These are phyloP conservation scores for Lepidium sativum DNA, from an alignment of 345 rosid genomes.

Conservation along the genomic window DNA sequence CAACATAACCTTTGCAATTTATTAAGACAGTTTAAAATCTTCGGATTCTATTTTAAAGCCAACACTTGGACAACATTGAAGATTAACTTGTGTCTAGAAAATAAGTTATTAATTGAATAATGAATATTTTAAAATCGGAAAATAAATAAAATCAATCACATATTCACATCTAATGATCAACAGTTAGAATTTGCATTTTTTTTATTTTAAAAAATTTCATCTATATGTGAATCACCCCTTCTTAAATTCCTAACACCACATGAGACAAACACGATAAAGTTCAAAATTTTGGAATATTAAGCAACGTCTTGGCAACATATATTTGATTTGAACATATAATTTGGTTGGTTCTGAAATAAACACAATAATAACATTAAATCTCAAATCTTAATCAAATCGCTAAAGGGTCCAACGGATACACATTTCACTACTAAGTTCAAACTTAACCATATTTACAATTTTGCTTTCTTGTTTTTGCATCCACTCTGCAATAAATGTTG, in stretches of 20 bases:
- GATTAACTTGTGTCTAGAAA: too few relatives aligned
- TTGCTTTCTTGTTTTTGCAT: not conserved
- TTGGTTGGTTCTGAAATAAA: conserved; percentile 13
- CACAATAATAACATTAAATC: conserved; percentile 11
- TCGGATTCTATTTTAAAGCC: too few relatives aligned
- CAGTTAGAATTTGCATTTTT: too few relatives aligned
- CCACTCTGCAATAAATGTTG: not conserved
- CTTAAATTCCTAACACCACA: too few relatives aligned
- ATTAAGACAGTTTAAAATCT: not conserved
- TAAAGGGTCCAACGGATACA: conserved; percentile 15
- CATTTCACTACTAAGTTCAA: conserved; percentile 5
- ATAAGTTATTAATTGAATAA: not conserved
- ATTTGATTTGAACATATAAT: not conserved
- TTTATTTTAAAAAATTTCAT: too few relatives aligned
- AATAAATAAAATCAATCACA: too few relatives aligned
- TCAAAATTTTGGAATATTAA: too few relatives aligned
- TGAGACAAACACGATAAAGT: too few relatives aligned
- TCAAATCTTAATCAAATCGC: not conserved
- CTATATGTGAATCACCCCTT: too few relatives aligned
- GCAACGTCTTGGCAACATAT: not conserved
- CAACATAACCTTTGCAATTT: not conserved
- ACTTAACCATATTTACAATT: not conserved
- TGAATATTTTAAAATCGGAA: too few relatives aligned
- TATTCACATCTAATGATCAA: too few relatives aligned
- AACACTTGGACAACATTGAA: too few relatives aligned